phyloP scores from a whole-genome alignment of 495 filamentous ascomycete species.

The Xylaria flabelliformis region DNA sequence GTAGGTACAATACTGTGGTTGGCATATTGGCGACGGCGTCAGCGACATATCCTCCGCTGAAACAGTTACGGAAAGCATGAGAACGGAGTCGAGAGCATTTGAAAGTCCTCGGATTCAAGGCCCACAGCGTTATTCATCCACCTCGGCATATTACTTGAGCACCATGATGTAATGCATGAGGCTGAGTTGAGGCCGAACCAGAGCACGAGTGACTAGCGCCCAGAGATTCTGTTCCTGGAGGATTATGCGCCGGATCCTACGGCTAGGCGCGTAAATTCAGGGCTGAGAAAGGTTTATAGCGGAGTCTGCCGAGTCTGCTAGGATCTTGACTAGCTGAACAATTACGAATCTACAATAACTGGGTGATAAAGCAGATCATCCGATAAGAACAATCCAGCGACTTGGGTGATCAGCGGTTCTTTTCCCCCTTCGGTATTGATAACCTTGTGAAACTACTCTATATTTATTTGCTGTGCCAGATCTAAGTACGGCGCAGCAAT shows the following conservation, averaged over 20 bases:
- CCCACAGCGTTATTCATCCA: not conserved
- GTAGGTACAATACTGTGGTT: no score
- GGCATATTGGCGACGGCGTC: no score
- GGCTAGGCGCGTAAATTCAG: not conserved
- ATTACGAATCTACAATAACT: not conserved
- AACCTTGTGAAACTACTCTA: not conserved
- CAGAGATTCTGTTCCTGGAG: not conserved
- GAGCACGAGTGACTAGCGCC: not conserved
- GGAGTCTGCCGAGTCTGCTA: not conserved
- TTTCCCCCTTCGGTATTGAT: not conserved
- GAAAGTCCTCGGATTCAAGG: not conserved
- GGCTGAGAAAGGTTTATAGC: not conserved
- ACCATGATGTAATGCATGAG: not conserved
- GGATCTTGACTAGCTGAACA: not conserved
- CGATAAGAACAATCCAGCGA: not conserved
- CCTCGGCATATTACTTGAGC: not conserved
- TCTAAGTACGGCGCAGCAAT: not conserved
- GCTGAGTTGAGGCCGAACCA: not conserved
- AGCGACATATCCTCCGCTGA: not conserved
- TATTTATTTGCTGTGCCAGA: not conserved
- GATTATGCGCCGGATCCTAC: slow-evolving; percentile 13
- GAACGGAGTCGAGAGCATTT: not conserved
- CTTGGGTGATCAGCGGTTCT: not conserved
- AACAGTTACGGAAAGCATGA: not conserved
- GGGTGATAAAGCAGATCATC: not conserved